These are phyloP conservation scores for Backusella sp. DNA, from an alignment of 192 early-diverging fungal species.

Conservation along the genomic window DNA sequence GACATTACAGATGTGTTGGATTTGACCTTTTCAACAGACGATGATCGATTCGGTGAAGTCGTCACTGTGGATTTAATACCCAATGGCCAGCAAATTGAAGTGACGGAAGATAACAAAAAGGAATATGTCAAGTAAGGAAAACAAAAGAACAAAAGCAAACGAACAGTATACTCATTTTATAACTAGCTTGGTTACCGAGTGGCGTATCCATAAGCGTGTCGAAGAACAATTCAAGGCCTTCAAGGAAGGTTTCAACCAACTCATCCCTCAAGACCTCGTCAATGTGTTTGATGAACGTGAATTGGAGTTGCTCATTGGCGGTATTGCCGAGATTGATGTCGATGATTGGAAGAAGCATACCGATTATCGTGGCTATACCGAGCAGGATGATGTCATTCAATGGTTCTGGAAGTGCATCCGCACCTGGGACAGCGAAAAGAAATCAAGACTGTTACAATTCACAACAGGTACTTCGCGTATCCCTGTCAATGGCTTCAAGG, in stretches of 20 bases:
- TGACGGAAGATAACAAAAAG: constrained; percentile 95
- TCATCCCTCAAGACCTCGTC: constrained; percentile 92
- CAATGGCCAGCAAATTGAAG: constrained; percentile 82
- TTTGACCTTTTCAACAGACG: constrained; percentile 85
- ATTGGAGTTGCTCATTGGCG: constrained; percentile 95
- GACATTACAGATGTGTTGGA: constrained; percentile 86
- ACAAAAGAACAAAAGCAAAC: not conserved
- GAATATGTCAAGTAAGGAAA: constrained; percentile 82
- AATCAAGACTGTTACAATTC: constrained; percentile 93
- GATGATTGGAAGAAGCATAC: constrained; percentile 99
- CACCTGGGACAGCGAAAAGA: constrained; percentile 91
- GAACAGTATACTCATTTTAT: not conserved
- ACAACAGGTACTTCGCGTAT: constrained; percentile 98
- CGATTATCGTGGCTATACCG: constrained; percentile 95
- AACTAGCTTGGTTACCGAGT: constrained; percentile 71
- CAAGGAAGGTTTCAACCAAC: constrained; percentile 90
- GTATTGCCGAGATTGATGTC: constrained; percentile 93
- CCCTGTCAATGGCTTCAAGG: constrained; percentile 98
- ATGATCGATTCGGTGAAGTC: constrained; percentile 89
- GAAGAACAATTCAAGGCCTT: constrained; percentile 97
- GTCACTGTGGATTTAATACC: constrained; percentile 89
- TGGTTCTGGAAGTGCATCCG: constrained; percentile 96
- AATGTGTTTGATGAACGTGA: constrained; percentile 98
- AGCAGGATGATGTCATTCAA: constrained; percentile 91
- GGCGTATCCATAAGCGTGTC: constrained; percentile 85